Conservation (phyloP, 768 basidiomycete species). For the Exidia glandulosa region DNA sequence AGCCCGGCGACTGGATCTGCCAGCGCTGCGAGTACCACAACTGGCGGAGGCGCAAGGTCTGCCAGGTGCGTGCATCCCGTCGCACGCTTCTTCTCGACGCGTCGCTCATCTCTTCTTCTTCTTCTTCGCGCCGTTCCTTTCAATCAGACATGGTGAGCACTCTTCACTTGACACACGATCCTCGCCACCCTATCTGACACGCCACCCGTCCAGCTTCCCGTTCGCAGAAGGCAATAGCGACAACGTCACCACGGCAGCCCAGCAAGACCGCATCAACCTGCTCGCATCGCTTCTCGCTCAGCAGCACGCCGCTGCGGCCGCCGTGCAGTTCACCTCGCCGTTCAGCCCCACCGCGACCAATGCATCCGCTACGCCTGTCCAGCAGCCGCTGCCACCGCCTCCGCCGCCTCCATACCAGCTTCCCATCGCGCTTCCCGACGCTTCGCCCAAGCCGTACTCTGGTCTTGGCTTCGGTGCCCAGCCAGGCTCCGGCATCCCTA, state of each 20-base stretch:
- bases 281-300: conserved; percentile 63
- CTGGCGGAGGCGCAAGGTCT: conserved; percentile 80
- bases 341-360: not conserved
- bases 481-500: not conserved
- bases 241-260: conserved; percentile 74
- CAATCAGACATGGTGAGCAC: conserved; percentile 2
- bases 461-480: too few relatives aligned
- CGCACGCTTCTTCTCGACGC: conserved; percentile 19
- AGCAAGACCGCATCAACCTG: conserved; percentile 73
- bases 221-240: conserved; percentile 77
- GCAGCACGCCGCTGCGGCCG: conserved; percentile 26
- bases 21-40: conserved; percentile 73
- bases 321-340: conserved; percentile 4
- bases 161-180: conserved; percentile 14
- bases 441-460: not conserved
- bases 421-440: not conserved
- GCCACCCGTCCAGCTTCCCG: not conserved
- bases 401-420: conserved; percentile 1
- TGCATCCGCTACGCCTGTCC: not conserved
- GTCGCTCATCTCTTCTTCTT: not conserved
- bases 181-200: conserved; percentile 15
- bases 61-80: conserved; percentile 83
- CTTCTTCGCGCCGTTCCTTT: conserved; percentile 1
- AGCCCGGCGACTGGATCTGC: conserved; percentile 57
- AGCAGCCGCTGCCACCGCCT: not conserved